Base-by-base conservation (phyloP, 352 stramenopile species). In the Pythium chondricola region DNA sequence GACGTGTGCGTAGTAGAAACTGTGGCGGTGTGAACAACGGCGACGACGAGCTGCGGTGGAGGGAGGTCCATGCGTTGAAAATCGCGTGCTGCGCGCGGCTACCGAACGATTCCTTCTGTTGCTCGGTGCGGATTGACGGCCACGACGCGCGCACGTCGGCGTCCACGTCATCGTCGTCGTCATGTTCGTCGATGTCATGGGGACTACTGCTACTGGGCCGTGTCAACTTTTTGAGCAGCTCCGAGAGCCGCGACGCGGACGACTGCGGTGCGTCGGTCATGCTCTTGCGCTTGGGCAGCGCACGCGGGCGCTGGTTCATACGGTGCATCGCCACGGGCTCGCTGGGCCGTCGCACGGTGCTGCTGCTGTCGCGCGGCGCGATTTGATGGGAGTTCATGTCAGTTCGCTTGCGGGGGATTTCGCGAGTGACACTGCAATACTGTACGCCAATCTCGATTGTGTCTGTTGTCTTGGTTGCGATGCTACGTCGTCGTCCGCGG, bases 31-130 rank as follows among this genome's bases (percentile, higher is more conserved):
- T 18, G 29, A 61, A 31, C 21, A 50, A 21, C 39, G 48, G 42
- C 18, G 42, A 24, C 39, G 21, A 45, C 7, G 25, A 21, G 4
- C 47, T 37, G 22, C 41, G 45, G 17, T 55, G 46, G 29, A 61
- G 32, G 20, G 53, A 13, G 1, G 45, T 27, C 53, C 46, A 54
- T 21, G 53, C 53, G n/a, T 44, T 37, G 7, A 37, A 7, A 20
- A 61, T 29, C 25, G 44, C 49, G 33, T 61, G 53, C 24, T 55
- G 52, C 30, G 52, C 53, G n/a, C 53, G 53, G 11, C 45, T 29
- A 24, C 30, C 47, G 6, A 61, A 37, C 17, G 27, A 30, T 10
- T 32, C 22, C 6, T 10, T 26, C 22, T 36, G 30, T 6, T 29
- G 1, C 26, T 52, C 51, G 26, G 20, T 14, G 8, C 25, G 33